These are phyloP conservation scores for Clohesyomyces aquaticus DNA, from an alignment of 495 filamentous ascomycete species.

Conservation along the genomic window DNA sequence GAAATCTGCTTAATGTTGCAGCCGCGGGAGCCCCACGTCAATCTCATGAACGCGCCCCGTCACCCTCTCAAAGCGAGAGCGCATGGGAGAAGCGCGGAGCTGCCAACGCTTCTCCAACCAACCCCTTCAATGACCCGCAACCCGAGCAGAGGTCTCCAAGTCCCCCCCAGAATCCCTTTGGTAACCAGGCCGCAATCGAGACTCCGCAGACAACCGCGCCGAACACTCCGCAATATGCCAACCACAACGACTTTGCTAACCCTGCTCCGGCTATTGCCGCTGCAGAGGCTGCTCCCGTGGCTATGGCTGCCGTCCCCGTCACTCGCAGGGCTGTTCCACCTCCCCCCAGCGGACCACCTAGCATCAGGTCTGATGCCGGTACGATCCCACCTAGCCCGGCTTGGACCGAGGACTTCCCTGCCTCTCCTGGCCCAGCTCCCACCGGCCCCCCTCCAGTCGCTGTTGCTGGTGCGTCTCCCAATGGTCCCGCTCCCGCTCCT, in stretches of 20 bases:
- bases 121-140: conserved; percentile 47
- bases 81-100: conserved; percentile 55
- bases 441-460: conserved; percentile 35
- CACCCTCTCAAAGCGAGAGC: conserved; percentile 46
- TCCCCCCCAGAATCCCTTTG: conserved; percentile 49
- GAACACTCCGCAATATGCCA: conserved; percentile 2
- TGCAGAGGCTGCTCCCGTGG: conserved; percentile 49
- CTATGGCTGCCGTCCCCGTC: conserved; percentile 45
- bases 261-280: conserved; percentile 42
- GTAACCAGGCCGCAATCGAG: conserved; percentile 53
- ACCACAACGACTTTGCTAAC: conserved; percentile 24
- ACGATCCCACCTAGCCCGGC: conserved; percentile 59
- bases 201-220: conserved; percentile 35
- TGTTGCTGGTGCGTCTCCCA: conserved; percentile 24
- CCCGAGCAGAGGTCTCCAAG: conserved; percentile 43
- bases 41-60: conserved; percentile 29
- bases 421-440: conserved; percentile 52
- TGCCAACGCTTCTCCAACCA: conserved; percentile 45
- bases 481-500: conserved; percentile 35
- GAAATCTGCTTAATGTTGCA: conserved; percentile 50
- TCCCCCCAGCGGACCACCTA: conserved; percentile 13
- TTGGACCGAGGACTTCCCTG: conserved; percentile 54
- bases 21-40: conserved; percentile 40
- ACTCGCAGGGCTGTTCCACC: conserved; percentile 29
- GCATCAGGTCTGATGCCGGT: conserved; percentile 39